A percentile compares a stretch with the other conserved stretches of the same genome.
Evolutionary conservation across 371 early-diverging fungal genomes (phyloP).

Genomic region (Syncephalastrum monosporum): DNA sequence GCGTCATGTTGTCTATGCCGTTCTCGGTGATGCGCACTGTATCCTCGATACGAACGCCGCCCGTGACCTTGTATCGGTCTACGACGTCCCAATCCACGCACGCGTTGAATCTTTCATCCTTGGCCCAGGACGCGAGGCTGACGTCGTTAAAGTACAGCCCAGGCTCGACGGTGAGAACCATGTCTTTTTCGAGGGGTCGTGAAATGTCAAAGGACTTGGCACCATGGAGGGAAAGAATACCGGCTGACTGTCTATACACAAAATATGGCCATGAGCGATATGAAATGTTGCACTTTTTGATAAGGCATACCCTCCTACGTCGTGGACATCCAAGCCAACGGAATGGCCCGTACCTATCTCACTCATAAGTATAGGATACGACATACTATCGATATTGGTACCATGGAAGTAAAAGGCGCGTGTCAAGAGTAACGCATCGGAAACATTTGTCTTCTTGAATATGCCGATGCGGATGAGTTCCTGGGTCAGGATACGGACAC

Average conservation of each 20-base stretch:
- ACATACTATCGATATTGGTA: conserved; percentile 7
- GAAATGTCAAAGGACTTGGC: neutral
- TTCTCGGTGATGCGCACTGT: conserved; percentile 72
- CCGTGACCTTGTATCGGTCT: conserved; percentile 65
- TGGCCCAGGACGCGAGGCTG: conserved; percentile 45
- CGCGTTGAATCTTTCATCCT: conserved; percentile 51
- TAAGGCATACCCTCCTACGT: conserved; percentile 77
- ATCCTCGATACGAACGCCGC: conserved; percentile 93
- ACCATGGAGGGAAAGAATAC: conserved; percentile 8
- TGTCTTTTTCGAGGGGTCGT: conserved; percentile 64
- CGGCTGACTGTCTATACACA: conserved; percentile 1
- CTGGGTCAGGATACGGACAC: conserved; percentile 61
- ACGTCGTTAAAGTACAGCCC: conserved; percentile 71
- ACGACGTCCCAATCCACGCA: conserved; percentile 69
- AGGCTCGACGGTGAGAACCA: conserved; percentile 93
- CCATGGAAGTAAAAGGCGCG: conserved; percentile 90
- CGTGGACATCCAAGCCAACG: conserved; percentile 82
- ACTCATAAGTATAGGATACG: neutral
- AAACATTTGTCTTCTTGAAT: conserved; percentile 62
- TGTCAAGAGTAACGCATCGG: conserved; percentile 51
- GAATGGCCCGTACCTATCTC: conserved; percentile 51
- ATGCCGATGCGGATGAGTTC: conserved; percentile 74
- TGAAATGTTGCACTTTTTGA: neutral
- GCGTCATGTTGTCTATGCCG: conserved; percentile 74
- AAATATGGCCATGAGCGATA: neutral